A percentile compares a stretch with the other conserved stretches of the same genome.
phyloP scores from a whole-genome alignment of 2,329 filamentous ascomycete species.

The Ceratocystis colombiana region DNA sequence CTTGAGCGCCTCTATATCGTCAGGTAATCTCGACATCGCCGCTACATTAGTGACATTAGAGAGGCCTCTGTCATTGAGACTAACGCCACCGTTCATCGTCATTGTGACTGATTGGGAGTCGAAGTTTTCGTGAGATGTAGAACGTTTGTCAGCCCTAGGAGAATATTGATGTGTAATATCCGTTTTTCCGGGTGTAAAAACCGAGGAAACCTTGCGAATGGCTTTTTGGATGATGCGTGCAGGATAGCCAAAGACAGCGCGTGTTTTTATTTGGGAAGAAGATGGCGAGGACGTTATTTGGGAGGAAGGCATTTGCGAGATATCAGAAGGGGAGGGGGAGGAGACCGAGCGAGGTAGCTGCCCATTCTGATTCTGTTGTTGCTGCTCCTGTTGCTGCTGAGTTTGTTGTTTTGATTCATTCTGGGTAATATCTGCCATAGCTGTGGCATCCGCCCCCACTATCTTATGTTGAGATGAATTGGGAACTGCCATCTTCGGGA shows the following conservation, averaged over 20 bases:
- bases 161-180: slow-evolving; percentile 1
- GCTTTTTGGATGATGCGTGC: slow-evolving; percentile 24
- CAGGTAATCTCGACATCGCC: not conserved
- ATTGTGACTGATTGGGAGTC: slow-evolving; percentile 9
- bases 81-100: not conserved
- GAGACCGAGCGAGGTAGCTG: not conserved
- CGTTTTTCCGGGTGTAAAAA: slow-evolving; percentile 17
- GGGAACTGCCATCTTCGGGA: slow-evolving; percentile 21
- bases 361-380: slow-evolving; percentile 2
- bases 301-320: slow-evolving; percentile 2
- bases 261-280: slow-evolving; percentile 19
- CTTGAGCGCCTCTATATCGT: not conserved
- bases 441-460: not conserved
- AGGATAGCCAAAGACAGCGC: slow-evolving; percentile 20
- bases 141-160: not conserved
- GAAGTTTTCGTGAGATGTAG: slow-evolving; percentile 7
- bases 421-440: not conserved
- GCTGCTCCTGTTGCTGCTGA: slow-evolving; percentile 11
- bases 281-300: slow-evolving; percentile 14
- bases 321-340: slow-evolving; percentile 13
- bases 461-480: slow-evolving; percentile 21
- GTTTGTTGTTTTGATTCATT: slow-evolving; percentile 13
- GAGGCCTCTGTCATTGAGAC: not conserved
- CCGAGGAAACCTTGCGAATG: slow-evolving; percentile 23
- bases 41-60: not conserved